Evolutionary conservation across 2,329 filamentous ascomycete species (phyloP), one percentile per base, ranked within the genome.

Genomic region (Fusarium duplospermum): DNA sequence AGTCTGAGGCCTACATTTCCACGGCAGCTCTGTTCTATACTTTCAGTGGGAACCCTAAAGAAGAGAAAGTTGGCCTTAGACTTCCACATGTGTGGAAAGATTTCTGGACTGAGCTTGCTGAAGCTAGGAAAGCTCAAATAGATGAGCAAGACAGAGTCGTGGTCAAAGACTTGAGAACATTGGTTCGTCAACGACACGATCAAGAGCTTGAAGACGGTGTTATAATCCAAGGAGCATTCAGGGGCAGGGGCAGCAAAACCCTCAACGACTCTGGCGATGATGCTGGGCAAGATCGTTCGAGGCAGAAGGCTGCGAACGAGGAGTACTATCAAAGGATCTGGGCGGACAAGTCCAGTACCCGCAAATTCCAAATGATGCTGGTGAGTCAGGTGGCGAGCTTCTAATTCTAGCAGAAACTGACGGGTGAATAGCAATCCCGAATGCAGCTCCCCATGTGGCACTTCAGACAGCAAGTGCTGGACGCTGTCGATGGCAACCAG

Each of bases 401-500:
- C 36, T 42, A 14, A 10, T 27, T 7, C 20, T 31, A 6, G 9
- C 33, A 18, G 29, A 59, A 63, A 40, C 72, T 78, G 38, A 79
- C 67, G 27, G 47, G 11, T 31, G 7, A 10, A 8, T 69, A 87
- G 82, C 84, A 89, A 80, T 91, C 88, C 35, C 91, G 96, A 65
- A 92, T 91, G 86, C 93, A 93, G 76, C 88, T 99, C 20, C 96
- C 96, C 0, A 98, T 99, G 86, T 98, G 93, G 90, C 88, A 89
- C 14, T 98, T 96, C 81, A 92, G 92, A 74, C 86, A 93, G 14
- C 89, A 94, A 59, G 94, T 98, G 9, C 85, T 98, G 14, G 87
- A 90, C 29, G 90, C 93, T 2, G 92, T 99, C 33, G 92, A 94
- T 56, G 87, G 89, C 24, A 89, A 97, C 74, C 95, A 96, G 78